These are phyloP conservation scores for Alternaria rosae DNA, from an alignment of 2,329 filamentous ascomycete genomes.

Conservation along the genomic window DNA sequence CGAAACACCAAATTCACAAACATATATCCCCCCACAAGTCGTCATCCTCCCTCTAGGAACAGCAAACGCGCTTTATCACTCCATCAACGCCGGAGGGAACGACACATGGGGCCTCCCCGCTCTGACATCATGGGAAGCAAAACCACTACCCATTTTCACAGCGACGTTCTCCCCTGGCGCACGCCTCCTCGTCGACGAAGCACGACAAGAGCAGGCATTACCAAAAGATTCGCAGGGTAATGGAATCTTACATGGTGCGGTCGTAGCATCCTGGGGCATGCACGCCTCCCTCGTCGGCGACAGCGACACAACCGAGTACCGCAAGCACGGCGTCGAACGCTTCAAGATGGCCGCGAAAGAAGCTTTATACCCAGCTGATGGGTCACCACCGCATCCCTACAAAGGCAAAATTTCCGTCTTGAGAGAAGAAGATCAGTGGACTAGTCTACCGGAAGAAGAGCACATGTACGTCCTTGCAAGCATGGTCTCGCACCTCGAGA, in stretches of 20 bases:
- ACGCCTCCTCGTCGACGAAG: slow-evolving; percentile 53
- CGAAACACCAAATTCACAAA: slow-evolving; percentile 26
- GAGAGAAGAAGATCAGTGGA: slow-evolving; percentile 34
- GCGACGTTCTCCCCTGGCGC: slow-evolving; percentile 56
- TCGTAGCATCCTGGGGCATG: slow-evolving; percentile 89
- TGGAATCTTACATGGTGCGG: slow-evolving; percentile 68
- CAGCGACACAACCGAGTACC: slow-evolving; percentile 83
- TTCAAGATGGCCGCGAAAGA: slow-evolving; percentile 86
- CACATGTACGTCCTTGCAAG: slow-evolving; percentile 82
- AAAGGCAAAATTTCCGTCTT: slow-evolving; percentile 59
- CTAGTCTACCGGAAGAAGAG: slow-evolving; percentile 50
- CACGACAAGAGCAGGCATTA: slow-evolving; percentile 51
- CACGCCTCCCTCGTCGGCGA: slow-evolving; percentile 90
- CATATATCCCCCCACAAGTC: slow-evolving; percentile 62
- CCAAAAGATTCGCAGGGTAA: slow-evolving; percentile 30
- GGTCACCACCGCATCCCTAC: slow-evolving; percentile 64
- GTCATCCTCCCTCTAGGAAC: slow-evolving; percentile 62
- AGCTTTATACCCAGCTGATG: slow-evolving; percentile 68
- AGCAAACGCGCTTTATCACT: slow-evolving; percentile 59
- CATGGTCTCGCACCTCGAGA: slow-evolving; percentile 81
- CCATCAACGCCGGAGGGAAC: slow-evolving; percentile 48
- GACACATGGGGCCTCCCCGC: slow-evolving; percentile 53
- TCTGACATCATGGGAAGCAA: slow-evolving; percentile 45
- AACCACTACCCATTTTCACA: slow-evolving; percentile 53
- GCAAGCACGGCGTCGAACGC: slow-evolving; percentile 76